phyloP scores from a whole-genome alignment of 176 grass and related monocot species.

The Urochloa ruziziensis region DNA sequence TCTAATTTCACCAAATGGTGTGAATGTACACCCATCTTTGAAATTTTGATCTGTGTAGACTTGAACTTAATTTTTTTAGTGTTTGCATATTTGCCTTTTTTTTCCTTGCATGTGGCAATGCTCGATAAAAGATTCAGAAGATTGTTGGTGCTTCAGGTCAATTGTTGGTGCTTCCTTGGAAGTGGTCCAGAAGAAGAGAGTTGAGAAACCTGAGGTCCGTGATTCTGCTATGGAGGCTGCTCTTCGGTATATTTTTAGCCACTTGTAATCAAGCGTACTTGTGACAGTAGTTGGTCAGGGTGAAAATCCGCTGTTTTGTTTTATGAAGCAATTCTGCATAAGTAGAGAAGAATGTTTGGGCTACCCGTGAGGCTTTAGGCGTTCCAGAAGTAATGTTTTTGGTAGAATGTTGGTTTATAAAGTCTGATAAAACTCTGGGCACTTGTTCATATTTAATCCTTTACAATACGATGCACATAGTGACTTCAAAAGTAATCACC shows the following conservation, averaged over 20 bases:
- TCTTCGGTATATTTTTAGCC: constrained; percentile 50
- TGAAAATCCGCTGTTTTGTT: no score
- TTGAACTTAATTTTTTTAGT: neutral
- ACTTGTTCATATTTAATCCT: no score
- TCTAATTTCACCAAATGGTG: neutral
- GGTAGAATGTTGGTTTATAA: no score
- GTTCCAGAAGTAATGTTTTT: no score
- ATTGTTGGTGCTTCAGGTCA: constrained; percentile 37
- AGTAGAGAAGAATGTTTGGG: no score
- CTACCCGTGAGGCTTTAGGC: no score
- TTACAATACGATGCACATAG: no score
- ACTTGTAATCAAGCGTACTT: neutral
- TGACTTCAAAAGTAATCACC: no score
- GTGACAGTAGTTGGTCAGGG: no score
- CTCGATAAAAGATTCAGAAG: neutral
- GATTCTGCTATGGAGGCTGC: constrained; percentile 77
- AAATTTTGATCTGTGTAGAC: neutral
- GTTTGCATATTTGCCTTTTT: neutral
- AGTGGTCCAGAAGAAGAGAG: constrained; percentile 78
- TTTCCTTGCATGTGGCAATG: no score
- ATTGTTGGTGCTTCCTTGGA: constrained; percentile 80
- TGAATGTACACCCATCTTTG: neutral
- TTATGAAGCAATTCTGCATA: no score
- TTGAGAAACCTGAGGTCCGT: constrained; percentile 73
- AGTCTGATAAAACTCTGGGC: no score